Conservation (phyloP, 169 alveolate genomes). For the Toxoplasma gondii region DNA sequence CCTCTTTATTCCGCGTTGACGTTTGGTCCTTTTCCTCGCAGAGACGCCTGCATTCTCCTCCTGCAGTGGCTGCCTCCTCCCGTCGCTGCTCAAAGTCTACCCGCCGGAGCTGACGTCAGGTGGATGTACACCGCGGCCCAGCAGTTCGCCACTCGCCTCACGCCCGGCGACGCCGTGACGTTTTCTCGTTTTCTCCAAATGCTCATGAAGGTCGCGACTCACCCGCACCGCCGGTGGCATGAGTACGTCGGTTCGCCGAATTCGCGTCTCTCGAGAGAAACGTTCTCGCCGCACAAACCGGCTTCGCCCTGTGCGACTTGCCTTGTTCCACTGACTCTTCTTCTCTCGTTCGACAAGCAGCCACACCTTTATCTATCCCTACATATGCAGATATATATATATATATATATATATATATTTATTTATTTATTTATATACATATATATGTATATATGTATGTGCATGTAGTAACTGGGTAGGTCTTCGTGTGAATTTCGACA, state of each 20-base stretch:
- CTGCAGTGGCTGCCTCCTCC: conserved; percentile 21
- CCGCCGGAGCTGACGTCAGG: neutral
- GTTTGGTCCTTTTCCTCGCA: neutral
- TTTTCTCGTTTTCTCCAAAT: neutral
- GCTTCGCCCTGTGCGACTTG: no score
- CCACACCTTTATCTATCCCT: no score
- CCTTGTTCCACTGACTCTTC: no score
- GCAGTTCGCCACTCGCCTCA: neutral
- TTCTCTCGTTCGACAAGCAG: no score
- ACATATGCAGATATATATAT: no score
- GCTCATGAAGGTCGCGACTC: neutral
- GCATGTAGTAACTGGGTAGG: no score
- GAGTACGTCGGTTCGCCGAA: neutral
- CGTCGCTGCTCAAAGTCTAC: neutral
- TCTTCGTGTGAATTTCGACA: no score
- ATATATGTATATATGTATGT: neutral
- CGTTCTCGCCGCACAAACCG: no score
- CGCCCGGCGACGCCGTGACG: neutral
- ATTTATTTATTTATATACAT: no score
- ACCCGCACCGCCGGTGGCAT: neutral
- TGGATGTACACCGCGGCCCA: neutral
- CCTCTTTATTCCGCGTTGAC: neutral
- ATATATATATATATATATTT: no score
- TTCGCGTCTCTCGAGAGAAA: no score
- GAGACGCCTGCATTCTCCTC: conserved; percentile 29